These are phyloP conservation scores for Tranzscheliella williamsii DNA, from an alignment of 1,284 basidiomycete genomes.

Conservation along the genomic window DNA sequence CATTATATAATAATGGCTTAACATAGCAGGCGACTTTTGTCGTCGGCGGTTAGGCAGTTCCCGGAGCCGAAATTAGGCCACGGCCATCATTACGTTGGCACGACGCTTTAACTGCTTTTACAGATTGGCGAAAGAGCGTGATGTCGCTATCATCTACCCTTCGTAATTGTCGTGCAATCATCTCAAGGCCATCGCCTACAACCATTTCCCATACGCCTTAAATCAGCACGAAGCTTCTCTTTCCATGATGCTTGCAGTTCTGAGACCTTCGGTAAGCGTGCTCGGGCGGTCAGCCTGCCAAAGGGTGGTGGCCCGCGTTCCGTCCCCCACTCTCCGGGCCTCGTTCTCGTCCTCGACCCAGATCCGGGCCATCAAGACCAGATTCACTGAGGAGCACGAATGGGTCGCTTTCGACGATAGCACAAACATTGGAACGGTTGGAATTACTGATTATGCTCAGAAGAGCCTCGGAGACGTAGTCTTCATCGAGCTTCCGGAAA, in stretches of 20 bases:
- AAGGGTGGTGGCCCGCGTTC: constrained; percentile 23
- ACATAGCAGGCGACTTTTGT: too few relatives aligned
- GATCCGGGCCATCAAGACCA: constrained; percentile 32
- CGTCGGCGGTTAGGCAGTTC: too few relatives aligned
- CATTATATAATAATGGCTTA: too few relatives aligned
- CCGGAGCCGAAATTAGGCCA: too few relatives aligned
- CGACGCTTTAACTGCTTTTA: too few relatives aligned
- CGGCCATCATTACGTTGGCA: too few relatives aligned
- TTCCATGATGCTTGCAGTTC: constrained; percentile 26
- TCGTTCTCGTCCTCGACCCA: constrained; percentile 26
- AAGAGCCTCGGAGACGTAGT: constrained; percentile 92
- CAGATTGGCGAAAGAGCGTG: too few relatives aligned
- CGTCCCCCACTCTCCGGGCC: constrained; percentile 15
- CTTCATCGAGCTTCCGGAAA: constrained; percentile 84
- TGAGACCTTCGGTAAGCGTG: constrained; percentile 17
- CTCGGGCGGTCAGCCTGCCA: constrained; percentile 20
- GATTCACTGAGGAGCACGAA: constrained; percentile 83
- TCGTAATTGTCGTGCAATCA: too few relatives aligned
- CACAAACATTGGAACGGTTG: constrained; percentile 79
- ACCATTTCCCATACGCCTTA: too few relatives aligned
- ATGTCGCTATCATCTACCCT: too few relatives aligned
- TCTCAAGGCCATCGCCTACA: too few relatives aligned
- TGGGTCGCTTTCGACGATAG: constrained; percentile 78
- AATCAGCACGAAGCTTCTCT: too few relatives aligned
- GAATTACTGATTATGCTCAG: constrained; percentile 93